Conservation (phyloP, 352 stramenopile genomes). For the Plasmopara muralis region DNA sequence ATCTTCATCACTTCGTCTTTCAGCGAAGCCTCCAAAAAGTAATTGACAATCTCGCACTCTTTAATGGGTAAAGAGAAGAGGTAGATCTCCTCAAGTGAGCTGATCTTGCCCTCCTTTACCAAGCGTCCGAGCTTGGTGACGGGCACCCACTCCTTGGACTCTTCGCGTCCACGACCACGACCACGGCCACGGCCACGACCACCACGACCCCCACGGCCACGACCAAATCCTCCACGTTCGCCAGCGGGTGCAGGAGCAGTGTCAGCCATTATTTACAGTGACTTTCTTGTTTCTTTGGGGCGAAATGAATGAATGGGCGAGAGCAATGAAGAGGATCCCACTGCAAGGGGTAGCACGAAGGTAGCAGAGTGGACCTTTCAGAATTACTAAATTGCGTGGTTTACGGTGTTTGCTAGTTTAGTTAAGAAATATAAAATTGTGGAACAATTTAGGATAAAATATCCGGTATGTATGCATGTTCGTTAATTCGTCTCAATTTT, state of each 20-base stretch:
- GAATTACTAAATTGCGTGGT: too few species aligned
- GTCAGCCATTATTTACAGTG: constrained; percentile 58
- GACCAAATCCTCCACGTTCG: constrained; percentile 92
- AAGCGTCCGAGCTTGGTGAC: constrained; percentile 99
- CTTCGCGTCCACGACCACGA: constrained; percentile 83
- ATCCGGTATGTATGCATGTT: too few species aligned
- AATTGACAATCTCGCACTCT: constrained; percentile 99
- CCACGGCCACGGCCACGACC: constrained; percentile 79
- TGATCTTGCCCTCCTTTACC: constrained; percentile 99
- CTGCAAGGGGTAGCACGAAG: constrained; percentile 27
- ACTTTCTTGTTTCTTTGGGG: constrained; percentile 47
- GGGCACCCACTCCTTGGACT: constrained; percentile 96
- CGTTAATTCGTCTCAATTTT: too few species aligned
- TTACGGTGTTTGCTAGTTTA: too few species aligned
- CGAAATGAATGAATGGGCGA: constrained; percentile 81
- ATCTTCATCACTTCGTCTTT: constrained; percentile 99
- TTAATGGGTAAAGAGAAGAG: constrained; percentile 99
- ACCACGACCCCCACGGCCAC: constrained; percentile 79
- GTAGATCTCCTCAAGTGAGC: constrained; percentile 99
- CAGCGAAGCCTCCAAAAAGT: constrained; percentile 97
- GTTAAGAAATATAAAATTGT: too few species aligned
- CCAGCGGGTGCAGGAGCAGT: constrained; percentile 50
- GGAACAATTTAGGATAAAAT: too few species aligned
- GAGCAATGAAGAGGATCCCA: constrained; percentile 10
- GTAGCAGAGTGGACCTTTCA: constrained; percentile 2